phyloP scores from a whole-genome alignment of 352 stramenopile genomes.

The Pythium apleroticum region DNA sequence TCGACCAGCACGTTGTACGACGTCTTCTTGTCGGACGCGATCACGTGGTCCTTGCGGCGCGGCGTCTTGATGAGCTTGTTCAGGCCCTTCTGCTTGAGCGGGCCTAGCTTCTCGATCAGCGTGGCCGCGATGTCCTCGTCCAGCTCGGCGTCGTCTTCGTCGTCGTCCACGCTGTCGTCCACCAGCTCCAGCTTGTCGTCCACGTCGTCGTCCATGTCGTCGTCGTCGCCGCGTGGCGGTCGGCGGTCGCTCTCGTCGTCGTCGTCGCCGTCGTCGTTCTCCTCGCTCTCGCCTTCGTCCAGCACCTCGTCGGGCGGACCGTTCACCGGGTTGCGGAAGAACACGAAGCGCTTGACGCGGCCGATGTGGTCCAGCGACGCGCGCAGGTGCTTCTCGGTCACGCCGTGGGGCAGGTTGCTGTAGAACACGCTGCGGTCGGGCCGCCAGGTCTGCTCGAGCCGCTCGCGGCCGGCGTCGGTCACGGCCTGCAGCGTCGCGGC shows the following conservation, averaged over 20 bases:
- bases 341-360: constrained; percentile 61
- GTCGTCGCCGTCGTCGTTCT: constrained; percentile 18
- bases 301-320: constrained; percentile 48
- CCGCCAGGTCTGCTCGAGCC: constrained; percentile 47
- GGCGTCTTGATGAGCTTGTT: constrained; percentile 42
- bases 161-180: constrained; percentile 2
- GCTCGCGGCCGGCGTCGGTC: constrained; percentile 38
- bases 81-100: constrained; percentile 20
- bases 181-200: background rate
- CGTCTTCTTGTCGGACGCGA: constrained; percentile 77
- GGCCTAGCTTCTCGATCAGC: constrained; percentile 16
- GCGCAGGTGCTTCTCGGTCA: constrained; percentile 65
- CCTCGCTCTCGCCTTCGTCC: constrained; percentile 28
- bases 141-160: constrained; percentile 14
- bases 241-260: constrained; percentile 23
- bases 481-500: constrained; percentile 45
- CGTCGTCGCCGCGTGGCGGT: background rate
- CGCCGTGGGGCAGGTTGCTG: constrained; percentile 67
- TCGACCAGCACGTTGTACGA: constrained; percentile 73
- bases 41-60: constrained; percentile 61
- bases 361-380: constrained; percentile 67
- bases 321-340: constrained; percentile 67
- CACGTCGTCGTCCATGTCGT: background rate
- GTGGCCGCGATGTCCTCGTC: constrained; percentile 12
- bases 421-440: constrained; percentile 72